Conservation (phyloP, 1,284 basidiomycete species). For the Filobasidium uniguttulatum region DNA sequence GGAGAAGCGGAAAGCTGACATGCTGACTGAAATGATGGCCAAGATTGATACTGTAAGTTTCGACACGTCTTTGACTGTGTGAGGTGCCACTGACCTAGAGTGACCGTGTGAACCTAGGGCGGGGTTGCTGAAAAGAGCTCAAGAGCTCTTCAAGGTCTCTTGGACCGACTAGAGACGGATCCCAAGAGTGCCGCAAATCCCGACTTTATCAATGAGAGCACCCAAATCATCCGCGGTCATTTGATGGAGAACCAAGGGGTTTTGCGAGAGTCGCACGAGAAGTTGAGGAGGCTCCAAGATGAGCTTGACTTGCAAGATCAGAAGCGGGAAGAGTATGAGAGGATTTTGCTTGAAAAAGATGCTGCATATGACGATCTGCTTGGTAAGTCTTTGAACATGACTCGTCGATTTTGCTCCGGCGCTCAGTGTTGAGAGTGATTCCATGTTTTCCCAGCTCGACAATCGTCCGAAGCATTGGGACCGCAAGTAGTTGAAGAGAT, state of each 20-base stretch:
- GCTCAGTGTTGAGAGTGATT: neutral
- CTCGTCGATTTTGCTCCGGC: slow-evolving; percentile 1
- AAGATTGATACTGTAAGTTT: slow-evolving; percentile 78
- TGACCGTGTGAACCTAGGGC: neutral
- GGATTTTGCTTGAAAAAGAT: slow-evolving; percentile 65
- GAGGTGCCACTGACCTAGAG: neutral
- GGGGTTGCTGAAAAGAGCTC: slow-evolving; percentile 45
- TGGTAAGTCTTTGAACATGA: slow-evolving; percentile 41
- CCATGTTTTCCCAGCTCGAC: neutral
- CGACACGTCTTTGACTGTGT: neutral
- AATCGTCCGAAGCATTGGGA: slow-evolving; percentile 49
- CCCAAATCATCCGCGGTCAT: slow-evolving; percentile 58
- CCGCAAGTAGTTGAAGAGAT: slow-evolving; percentile 74
- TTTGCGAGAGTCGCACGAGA: slow-evolving; percentile 77
- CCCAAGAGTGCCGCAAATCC: slow-evolving; percentile 27
- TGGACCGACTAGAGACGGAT: slow-evolving; percentile 31
- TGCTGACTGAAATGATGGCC: slow-evolving; percentile 99
- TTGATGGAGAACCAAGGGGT: slow-evolving; percentile 76
- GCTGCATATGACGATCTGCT: slow-evolving; percentile 92
- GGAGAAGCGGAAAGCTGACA: slow-evolving; percentile 97
- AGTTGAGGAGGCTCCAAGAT: slow-evolving; percentile 75
- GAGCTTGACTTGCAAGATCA: slow-evolving; percentile 76
- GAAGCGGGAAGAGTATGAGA: slow-evolving; percentile 76
- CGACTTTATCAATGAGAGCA: slow-evolving; percentile 54
- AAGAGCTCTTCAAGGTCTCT: slow-evolving; percentile 24